A percentile compares a stretch with the other conserved stretches of the same genome.
Conservation (phyloP, 805 yeast genomes). For the Teunomyces aglyptinius region DNA sequence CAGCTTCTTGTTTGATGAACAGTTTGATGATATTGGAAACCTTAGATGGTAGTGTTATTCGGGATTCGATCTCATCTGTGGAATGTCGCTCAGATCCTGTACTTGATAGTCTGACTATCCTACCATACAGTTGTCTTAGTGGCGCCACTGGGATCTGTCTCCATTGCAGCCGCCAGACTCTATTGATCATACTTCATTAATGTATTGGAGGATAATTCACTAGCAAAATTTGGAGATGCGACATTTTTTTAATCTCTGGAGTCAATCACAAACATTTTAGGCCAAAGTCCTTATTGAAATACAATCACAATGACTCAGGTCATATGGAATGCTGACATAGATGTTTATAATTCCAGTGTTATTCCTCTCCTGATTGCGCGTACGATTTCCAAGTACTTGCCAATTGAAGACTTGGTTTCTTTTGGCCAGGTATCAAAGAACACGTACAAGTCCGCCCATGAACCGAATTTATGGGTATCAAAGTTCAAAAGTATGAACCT, state of each 20-base stretch:
- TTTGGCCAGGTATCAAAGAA: slow-evolving; percentile 39
- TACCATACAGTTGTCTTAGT: neutral
- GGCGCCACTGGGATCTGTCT: neutral
- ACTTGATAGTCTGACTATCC: neutral
- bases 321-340: slow-evolving; percentile 46
- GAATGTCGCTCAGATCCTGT: neutral
- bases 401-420: slow-evolving; percentile 36
- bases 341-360: slow-evolving; percentile 36
- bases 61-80: neutral
- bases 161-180: slow-evolving; percentile 1
- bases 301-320: slow-evolving; percentile 39
- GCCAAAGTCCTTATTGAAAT: neutral
- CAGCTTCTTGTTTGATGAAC: slow-evolving; percentile 11
- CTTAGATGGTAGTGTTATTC: slow-evolving; percentile 4
- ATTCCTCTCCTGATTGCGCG: slow-evolving; percentile 40
- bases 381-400: slow-evolving; percentile 31
- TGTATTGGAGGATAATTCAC: neutral
- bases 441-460: slow-evolving; percentile 36
- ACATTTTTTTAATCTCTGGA: neutral
- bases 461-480: slow-evolving; percentile 40
- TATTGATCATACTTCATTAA: slow-evolving; percentile 3
- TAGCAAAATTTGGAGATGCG: slow-evolving; percentile 1
- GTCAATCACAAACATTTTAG: neutral
- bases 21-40: slow-evolving; percentile 9
- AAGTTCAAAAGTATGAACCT: slow-evolving; percentile 34